Conservation (phyloP, 2,329 filamentous ascomycete species). For the Lachnellula occidentalis region DNA sequence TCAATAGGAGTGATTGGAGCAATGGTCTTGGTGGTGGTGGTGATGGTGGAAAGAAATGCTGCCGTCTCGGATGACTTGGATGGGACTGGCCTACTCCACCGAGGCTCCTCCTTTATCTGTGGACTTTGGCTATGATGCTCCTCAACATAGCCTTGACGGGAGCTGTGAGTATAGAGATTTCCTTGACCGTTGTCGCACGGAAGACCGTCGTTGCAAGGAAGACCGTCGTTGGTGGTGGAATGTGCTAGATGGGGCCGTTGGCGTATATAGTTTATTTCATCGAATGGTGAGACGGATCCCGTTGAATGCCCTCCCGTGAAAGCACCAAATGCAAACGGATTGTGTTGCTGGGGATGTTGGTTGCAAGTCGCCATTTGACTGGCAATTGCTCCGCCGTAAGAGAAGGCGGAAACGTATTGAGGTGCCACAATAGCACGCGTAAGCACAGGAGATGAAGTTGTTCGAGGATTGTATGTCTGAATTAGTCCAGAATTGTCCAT, state of each 20-base stretch:
- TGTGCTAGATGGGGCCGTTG: slow-evolving; percentile 30
- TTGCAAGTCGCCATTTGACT: slow-evolving; percentile 38
- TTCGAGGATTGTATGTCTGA: slow-evolving; percentile 42
- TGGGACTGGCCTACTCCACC: slow-evolving; percentile 17
- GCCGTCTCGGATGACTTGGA: slow-evolving; percentile 15
- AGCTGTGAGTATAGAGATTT: slow-evolving; percentile 30
- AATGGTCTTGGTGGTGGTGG: slow-evolving; percentile 13
- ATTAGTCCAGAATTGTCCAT: slow-evolving; percentile 44
- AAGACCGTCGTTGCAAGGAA: too few relatives aligned
- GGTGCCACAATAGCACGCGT: slow-evolving; percentile 41
- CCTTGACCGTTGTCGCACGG: slow-evolving; percentile 14
- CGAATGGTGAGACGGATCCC: slow-evolving; percentile 25
- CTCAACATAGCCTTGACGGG: slow-evolving; percentile 29
- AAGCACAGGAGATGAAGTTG: slow-evolving; percentile 32
- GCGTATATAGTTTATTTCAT: slow-evolving; percentile 27
- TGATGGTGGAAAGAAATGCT: slow-evolving; percentile 9
- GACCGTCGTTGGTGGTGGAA: slow-evolving; percentile 13
- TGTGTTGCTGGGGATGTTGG: slow-evolving; percentile 31
- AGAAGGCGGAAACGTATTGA: slow-evolving; percentile 42
- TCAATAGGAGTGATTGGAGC: slow-evolving; percentile 5
- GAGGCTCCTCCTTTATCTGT: slow-evolving; percentile 31
- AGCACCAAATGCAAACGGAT: slow-evolving; percentile 38
- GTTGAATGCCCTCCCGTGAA: slow-evolving; percentile 29
- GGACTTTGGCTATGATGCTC: slow-evolving; percentile 30
- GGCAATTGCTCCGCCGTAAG: slow-evolving; percentile 42